A percentile compares a stretch with the other conserved stretches of the same genome.
These are phyloP conservation scores for Paramecium bursaria DNA, from an alignment of 73 alveolate species.

Conservation along the genomic window DNA sequence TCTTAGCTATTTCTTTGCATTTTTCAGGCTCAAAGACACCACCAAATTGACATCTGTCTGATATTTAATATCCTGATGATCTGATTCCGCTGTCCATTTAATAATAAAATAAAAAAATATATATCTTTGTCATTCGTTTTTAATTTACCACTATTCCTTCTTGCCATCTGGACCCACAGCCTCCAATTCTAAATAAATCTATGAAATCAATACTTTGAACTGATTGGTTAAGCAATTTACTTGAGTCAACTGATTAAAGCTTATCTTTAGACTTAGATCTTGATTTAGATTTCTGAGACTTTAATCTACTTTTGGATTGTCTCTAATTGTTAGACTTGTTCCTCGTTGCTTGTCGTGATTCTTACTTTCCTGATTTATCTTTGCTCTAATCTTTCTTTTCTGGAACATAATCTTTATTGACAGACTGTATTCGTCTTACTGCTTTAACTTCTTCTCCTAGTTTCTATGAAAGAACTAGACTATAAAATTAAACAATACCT, in stretches of 20 bases:
- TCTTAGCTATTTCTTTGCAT: constrained; percentile 51
- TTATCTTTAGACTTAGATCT: background rate
- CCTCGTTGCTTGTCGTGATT: background rate
- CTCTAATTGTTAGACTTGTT: constrained; percentile 32
- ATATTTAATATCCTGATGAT: constrained; percentile 16
- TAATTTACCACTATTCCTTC: constrained; percentile 32
- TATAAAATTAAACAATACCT: background rate
- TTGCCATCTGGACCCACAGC: constrained; percentile 53
- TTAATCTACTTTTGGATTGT: constrained; percentile 2
- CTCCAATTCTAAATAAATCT: constrained; percentile 3
- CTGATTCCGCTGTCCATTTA: too few species aligned
- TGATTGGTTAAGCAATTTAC: constrained; percentile 9
- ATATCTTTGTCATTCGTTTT: background rate
- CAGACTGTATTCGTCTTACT: background rate
- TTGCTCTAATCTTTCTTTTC: background rate
- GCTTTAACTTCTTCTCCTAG: constrained; percentile 44
- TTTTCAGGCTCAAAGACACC: constrained; percentile 62
- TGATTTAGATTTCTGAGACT: constrained; percentile 4
- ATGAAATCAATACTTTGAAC: background rate
- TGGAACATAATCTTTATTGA: background rate
- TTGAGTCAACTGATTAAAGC: constrained; percentile 4
- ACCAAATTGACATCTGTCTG: constrained; percentile 49
- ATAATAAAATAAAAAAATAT: too few species aligned
- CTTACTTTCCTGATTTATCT: background rate
- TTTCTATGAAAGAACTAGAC: constrained; percentile 14